A percentile compares a stretch with the other conserved stretches of the same genome.
phyloP scores from a whole-genome alignment of 352 stramenopile species.

The Phytophthora hibernalis region DNA sequence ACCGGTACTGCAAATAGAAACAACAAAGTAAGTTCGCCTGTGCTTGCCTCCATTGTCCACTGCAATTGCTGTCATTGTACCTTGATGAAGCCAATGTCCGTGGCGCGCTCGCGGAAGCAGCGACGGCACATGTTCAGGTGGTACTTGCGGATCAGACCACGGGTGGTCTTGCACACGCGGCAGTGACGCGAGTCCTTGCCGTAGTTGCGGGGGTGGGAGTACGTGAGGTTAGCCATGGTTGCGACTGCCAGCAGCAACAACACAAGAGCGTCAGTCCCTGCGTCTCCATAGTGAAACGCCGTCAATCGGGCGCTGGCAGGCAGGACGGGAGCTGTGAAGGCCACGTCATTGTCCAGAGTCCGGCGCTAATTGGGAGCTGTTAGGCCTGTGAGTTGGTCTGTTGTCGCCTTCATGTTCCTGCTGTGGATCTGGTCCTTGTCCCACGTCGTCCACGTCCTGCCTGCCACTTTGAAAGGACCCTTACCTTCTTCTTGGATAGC shows the following conservation, averaged over 20 bases:
- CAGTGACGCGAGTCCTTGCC: conserved; percentile 92
- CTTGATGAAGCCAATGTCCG: conserved; percentile 96
- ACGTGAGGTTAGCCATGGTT: conserved; percentile 92
- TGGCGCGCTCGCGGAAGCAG: conserved; percentile 95
- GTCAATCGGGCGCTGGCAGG: conserved; percentile 2
- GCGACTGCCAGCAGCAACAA: conserved; percentile 45
- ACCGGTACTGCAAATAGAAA: conserved; percentile 75
- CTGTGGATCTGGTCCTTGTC: conserved; percentile 2
- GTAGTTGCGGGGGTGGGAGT: conserved; percentile 89
- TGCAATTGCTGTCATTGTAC: conserved; percentile 37
- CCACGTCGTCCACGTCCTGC: conserved; percentile 5
- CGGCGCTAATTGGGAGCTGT: background rate
- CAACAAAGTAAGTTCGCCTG: conserved; percentile 2
- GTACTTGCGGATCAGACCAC: conserved; percentile 97
- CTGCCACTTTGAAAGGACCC: conserved; percentile 15
- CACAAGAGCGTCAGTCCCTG: conserved; percentile 24
- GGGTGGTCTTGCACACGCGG: conserved; percentile 91
- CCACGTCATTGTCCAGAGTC: background rate
- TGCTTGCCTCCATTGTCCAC: background rate
- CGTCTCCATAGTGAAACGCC: conserved; percentile 15
- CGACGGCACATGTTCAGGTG: conserved; percentile 96
- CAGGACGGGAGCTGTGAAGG: background rate
- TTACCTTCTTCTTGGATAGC: conserved; percentile 88
- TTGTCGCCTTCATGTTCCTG: background rate
- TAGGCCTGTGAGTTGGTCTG: conserved; percentile 9